Evolutionary conservation across 306 rosid genomes (phyloP).

Genomic region (Rubus idaeus): DNA sequence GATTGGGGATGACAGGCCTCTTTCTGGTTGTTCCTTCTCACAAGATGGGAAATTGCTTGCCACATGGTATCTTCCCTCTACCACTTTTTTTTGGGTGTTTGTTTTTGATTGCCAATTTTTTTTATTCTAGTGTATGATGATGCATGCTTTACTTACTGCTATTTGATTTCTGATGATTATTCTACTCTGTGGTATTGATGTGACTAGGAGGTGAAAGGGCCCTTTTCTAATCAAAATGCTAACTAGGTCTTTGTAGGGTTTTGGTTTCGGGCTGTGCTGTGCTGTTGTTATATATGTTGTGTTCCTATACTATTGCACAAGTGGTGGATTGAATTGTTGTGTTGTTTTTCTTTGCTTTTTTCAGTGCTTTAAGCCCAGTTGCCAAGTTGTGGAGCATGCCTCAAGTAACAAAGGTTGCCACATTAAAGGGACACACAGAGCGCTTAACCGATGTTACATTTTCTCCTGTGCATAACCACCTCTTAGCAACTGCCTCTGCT

Average conservation of each 20-base stretch:
- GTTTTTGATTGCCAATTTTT: neutral
- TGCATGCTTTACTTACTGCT: neutral
- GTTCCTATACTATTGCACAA: neutral
- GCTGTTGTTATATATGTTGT: neutral
- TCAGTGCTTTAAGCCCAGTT: conserved; percentile 75
- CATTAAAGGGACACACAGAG: conserved; percentile 83
- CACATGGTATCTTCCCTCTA: conserved; percentile 53
- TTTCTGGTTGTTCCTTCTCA: conserved; percentile 84
- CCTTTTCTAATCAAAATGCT: conserved; percentile 1
- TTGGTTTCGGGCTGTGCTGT: no score
- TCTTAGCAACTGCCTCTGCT: conserved; percentile 90
- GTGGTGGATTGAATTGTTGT: conserved; percentile 6
- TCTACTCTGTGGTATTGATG: neutral
- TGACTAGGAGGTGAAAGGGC: neutral
- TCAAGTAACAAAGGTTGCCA: conserved; percentile 50
- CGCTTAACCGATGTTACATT: conserved; percentile 81
- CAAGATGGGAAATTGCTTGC: conserved; percentile 73
- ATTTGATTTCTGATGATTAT: neutral
- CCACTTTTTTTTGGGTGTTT: neutral
- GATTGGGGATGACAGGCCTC: conserved; percentile 96
- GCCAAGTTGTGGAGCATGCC: conserved; percentile 96
- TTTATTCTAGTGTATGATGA: neutral
- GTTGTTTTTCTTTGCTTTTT: conserved; percentile 39
- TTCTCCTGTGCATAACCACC: conserved; percentile 74
- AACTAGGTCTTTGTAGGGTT: neutral